Evolutionary conservation across 805 yeast species (phyloP), one percentile per base, ranked within the genome.

Genomic region (Lachancea dasiensis): DNA sequence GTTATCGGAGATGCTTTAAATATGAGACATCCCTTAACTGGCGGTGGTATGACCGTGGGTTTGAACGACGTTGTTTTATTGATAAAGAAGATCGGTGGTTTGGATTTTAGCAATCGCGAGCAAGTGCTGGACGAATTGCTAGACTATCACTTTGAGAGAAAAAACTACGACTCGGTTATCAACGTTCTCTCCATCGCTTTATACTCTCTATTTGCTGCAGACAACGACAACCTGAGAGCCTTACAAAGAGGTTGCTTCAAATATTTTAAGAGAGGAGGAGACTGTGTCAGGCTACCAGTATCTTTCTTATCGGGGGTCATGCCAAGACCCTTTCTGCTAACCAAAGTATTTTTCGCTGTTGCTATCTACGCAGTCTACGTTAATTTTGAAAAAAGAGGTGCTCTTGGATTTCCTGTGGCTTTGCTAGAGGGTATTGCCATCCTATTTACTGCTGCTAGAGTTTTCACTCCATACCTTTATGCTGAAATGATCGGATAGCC

Each of bases 21-120:
- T 61, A 92, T 92, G 97, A 75, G 98, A 59, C 98, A 92, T 60
- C 98, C 98, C 19, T 73, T 92, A 44, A 92, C 97, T 1, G 98
- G 98, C 37, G 98, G 98, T 47, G 98, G 98, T 44, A 92, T 92
- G 98, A 87, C 97, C 18, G 98, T 92, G 29, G 97, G 96, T 2
- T 67, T 92, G 43, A 84, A 79, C 56, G 98, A 92, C 61, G 68
- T 87, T 31, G 77, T 84, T 14, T 71, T 73, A 48, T 62, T 84
- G 27, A 67, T 92, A 36, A 81, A 38, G 52, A 70, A 36, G 52
- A 58, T 61, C 22, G 64, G 61, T 43, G 57, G 58, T 27, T 35
- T 60, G 32, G 64, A 61, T 32, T 69, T 92, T 34, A 56, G 56
- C 18, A 81, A 87, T 55, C 70, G 79, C 48, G 73, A 63, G 11